Evolutionary conservation across 2,329 filamentous ascomycete genomes (phyloP).

Genomic region (Triangularia verruculosa): DNA sequence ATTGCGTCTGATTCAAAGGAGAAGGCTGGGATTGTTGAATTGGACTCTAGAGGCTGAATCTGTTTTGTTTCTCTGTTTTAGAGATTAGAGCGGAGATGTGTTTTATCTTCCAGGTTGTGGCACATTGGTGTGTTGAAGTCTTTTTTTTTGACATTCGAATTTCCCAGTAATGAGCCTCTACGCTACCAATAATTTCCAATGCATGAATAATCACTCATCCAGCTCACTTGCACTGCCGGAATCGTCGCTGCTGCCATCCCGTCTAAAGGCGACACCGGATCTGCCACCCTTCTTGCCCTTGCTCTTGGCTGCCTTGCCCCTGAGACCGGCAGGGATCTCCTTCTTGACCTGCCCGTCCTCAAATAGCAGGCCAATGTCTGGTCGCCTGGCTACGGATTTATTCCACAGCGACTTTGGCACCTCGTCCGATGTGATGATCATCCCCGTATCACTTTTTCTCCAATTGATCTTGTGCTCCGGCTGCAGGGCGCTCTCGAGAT

Average conservation of each 20-base stretch:
- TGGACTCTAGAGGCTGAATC: conserved; percentile 5
- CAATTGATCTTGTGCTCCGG: conserved; percentile 35
- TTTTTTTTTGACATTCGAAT: background rate
- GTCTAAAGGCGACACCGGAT: conserved; percentile 9
- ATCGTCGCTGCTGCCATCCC: conserved; percentile 31
- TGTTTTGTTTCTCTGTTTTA: background rate
- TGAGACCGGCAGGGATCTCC: conserved; percentile 42
- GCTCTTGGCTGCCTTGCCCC: conserved; percentile 36
- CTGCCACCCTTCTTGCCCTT: conserved; percentile 34
- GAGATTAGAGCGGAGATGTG: background rate
- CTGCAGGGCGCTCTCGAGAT: conserved; percentile 36
- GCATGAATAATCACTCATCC: background rate
- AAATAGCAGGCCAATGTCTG: conserved; percentile 42
- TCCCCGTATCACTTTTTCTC: conserved; percentile 38
- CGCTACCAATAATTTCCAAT: too few relatives aligned
- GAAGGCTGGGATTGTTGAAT: conserved; percentile 1
- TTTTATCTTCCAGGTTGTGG: background rate
- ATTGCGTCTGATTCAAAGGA: conserved; percentile 13
- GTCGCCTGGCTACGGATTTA: conserved; percentile 40
- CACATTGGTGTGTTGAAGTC: background rate
- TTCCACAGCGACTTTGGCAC: conserved; percentile 40
- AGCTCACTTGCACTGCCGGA: conserved; percentile 34
- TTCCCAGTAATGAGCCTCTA: background rate
- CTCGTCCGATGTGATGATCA: conserved; percentile 36
- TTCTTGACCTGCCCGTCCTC: conserved; percentile 43